Evolutionary conservation across 495 filamentous ascomycete species (phyloP), one percentile per base, ranked within the genome.

Genomic region (Articulospora tetracladia): DNA sequence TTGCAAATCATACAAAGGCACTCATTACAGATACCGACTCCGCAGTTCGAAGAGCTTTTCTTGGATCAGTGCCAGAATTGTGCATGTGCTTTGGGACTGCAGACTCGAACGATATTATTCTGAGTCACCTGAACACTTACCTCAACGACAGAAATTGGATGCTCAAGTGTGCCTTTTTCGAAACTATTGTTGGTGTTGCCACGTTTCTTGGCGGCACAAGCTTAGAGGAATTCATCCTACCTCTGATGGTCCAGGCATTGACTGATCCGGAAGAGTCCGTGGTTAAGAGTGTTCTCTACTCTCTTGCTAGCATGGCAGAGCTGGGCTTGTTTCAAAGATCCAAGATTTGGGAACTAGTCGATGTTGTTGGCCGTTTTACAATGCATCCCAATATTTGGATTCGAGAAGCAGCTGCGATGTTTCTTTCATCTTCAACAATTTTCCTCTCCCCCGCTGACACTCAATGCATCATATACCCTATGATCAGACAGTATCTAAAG

Each of bases 311-410:
- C 57, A 89, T 99, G 78, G 92, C 93, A 41, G 86, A 89, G 60
- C 75, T 98, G 36, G 95, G 95, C 8, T 78, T 98, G 2, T 84
- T 98, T 61, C 91, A 93, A 55, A 80, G 92, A 66, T 84, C 86
- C 10, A 93, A 87, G 23, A 91, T 83, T 6, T 95, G 92, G 86
- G 91, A 97, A 66, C 77, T 97, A 26, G 83, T 96, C 46, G 86
- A 92, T 57, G 82, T 91, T 49, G 83, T 91, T 20, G 86, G 78
- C 8, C 84, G 91, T 17, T 96, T 97, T 66, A 85, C 93, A 47
- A 86, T 95, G 73, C 95, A 99, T 67, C 94, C 95, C 0, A 97
- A 95, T 67, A 75, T 90, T 13, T 98, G 95, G 95, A 93, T 99
- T 32, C 82, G 94, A 26, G 92, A 97, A 75, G 90, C 92, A 17